Conservation (phyloP, 768 basidiomycete genomes). For the Leucosporidium yakuticum region DNA sequence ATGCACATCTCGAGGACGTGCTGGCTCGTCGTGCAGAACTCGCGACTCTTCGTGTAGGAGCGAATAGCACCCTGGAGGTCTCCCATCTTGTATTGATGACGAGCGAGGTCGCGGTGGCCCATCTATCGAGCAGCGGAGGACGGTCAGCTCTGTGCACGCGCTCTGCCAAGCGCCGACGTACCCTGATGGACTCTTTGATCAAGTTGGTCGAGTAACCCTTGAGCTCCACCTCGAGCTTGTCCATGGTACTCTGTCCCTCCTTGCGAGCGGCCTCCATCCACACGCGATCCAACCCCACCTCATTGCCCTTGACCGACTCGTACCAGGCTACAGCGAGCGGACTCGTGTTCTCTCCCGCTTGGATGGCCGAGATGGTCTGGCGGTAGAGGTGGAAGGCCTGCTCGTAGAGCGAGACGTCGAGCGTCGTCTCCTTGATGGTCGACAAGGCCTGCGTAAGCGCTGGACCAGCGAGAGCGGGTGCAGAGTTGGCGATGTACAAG, state of each 20-base stretch:
- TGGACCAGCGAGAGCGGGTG: constrained; percentile 64
- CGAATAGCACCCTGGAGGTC: constrained; percentile 66
- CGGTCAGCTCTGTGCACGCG: neutral
- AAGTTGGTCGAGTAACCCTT: constrained; percentile 93
- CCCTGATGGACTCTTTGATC: constrained; percentile 97
- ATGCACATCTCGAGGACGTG: constrained; percentile 88
- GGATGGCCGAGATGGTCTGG: constrained; percentile 47
- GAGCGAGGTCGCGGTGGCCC: constrained; percentile 81
- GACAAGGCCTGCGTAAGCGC: constrained; percentile 63
- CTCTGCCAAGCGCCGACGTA: constrained; percentile 44
- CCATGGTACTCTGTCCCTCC: constrained; percentile 62
- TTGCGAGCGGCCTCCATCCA: constrained; percentile 59
- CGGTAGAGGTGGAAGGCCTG: constrained; percentile 35
- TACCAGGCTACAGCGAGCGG: constrained; percentile 14
- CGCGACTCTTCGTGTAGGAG: constrained; percentile 82
- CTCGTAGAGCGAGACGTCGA: constrained; percentile 53
- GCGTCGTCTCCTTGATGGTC: constrained; percentile 57
- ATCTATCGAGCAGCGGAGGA: constrained; percentile 52
- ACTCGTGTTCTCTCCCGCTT: constrained; percentile 7
- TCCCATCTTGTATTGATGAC: constrained; percentile 67
- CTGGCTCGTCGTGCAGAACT: constrained; percentile 82
- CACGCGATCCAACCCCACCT: constrained; percentile 55
- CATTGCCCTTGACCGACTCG: constrained; percentile 35
- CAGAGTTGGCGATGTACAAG: constrained; percentile 58
- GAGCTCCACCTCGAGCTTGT: constrained; percentile 85